Evolutionary conservation across 1,284 basidiomycete genomes (phyloP), one percentile per base, ranked within the genome.

Genomic region (Cutaneotrichosporon spelunceum): DNA sequence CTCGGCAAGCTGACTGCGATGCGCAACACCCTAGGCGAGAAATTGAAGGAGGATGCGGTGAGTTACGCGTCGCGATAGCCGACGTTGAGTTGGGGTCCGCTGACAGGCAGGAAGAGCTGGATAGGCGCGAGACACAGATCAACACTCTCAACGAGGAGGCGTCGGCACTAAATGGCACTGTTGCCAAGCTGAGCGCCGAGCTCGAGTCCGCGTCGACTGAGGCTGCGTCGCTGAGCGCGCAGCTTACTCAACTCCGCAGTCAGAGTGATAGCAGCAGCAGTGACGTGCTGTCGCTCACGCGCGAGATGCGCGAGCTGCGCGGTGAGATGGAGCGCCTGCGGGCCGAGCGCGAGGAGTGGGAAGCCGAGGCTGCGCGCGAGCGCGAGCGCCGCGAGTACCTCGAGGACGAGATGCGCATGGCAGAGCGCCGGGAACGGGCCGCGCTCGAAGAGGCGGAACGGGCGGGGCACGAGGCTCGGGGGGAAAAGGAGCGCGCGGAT

Each of bases 11-110:
- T 99, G 53, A 93, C 91, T 3, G 86, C 88, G 36, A 98, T 99
- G 93, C 86, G 94, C 16, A 90, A 87, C 29, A 91, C 91, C 5
- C 83, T 99, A 27, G 93, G 93, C 44, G 94, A 93, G 72, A 95
- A 98, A 77, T 82, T 99, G 60, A 87, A 90, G 76, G 91, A 96
- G 78, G 96, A 99, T 80, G 95, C 96, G 68, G 94, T 96, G 62
- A 24, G 62, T 64, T 14, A 30, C 16, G 21, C 3, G 14, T 11
- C 6, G 27, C n/a, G 30, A 13, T 26, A 3, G 21, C 13, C 30
- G 19, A n/a, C 7, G 27, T 34, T 21, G n/a, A 29, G 9, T 36
- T 14, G 47, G 21, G 13, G 29, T 21, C 26, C n/a, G 52, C 62
- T 63, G 50, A 65, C 55, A 21, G 7, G 68, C 82, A 96, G 93